Conservation (phyloP, 306 rosid species). For the Trifolium pratense region DNA sequence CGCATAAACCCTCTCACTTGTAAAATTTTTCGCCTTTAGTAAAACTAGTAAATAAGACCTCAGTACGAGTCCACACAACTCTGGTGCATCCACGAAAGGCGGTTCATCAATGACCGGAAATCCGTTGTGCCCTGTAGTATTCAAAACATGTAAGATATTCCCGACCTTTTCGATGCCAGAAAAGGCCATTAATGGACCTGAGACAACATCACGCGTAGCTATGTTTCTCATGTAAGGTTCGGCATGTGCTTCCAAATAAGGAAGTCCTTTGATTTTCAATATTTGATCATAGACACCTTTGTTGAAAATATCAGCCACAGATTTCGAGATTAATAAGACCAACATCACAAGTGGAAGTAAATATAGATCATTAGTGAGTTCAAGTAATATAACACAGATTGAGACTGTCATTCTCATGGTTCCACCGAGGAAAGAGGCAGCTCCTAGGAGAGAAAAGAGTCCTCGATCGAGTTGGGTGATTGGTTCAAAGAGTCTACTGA, state of each 20-base stretch:
- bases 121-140: slow-evolving; percentile 74
- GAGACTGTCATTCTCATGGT: slow-evolving; percentile 99
- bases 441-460: slow-evolving; percentile 87
- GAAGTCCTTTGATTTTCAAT: slow-evolving; percentile 76
- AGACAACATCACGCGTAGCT: slow-evolving; percentile 75
- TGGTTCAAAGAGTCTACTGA: slow-evolving; percentile 68
- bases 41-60: slow-evolving; percentile 88
- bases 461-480: slow-evolving; percentile 65
- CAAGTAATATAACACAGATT: slow-evolving; percentile 84
- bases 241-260: slow-evolving; percentile 86
- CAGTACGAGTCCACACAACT: slow-evolving; percentile 80
- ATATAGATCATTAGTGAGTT: slow-evolving; percentile 90
- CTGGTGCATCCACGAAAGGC: slow-evolving; percentile 66
- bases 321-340: slow-evolving; percentile 74
- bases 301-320: slow-evolving; percentile 84
- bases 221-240: slow-evolving; percentile 85
- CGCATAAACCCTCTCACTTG: slow-evolving; percentile 45
- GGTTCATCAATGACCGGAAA: slow-evolving; percentile 96
- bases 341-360: slow-evolving; percentile 89
- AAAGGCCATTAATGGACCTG: slow-evolving; percentile 77
- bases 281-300: slow-evolving; percentile 90
- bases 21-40: slow-evolving; percentile 70
- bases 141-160: slow-evolving; percentile 63
- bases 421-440: slow-evolving; percentile 94
- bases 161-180: slow-evolving; percentile 77